Base-by-base conservation (phyloP, 257 asterid species). In the Prunella vulgaris region DNA sequence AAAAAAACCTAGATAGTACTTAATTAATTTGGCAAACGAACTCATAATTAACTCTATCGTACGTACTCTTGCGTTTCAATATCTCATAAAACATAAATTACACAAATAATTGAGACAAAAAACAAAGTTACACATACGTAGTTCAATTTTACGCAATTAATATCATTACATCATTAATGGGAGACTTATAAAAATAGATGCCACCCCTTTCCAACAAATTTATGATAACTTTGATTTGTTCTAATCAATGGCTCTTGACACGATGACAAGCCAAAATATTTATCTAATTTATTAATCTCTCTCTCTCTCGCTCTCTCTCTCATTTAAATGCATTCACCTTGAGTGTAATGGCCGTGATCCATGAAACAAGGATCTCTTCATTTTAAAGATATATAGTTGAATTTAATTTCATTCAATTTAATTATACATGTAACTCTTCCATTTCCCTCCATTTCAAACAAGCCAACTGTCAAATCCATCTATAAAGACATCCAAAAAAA, bases 301-400 rank as follows among this genome's bases (percentile, higher is more conserved):
- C 77, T 38, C 63, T n/a, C n/a, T n/a, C n/a, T n/a, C n/a, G n/a
- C n/a, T n/a, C 1, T 61, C 57, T 62, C 68, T 58, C 77, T 38
- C 63, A 25, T 25, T 25, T 18, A 30, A 75, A 66, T 69, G 22
- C 46, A 21, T 68, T 68, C 74, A 73, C 77, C 76, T 77, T 84
- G 88, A 79, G 87, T 90, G 84, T 40, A 80, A 79, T 77, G 72
- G 77, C 80, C 79, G 83, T 77, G 88, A 90, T 87, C 97, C 97
- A 76, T 73, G 80, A 88, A 86, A 86, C 92, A 85, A 87, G 96
- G 96, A 90, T 90, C 96, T 85, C 84, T 60, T 79, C 76, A 63
- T 70, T 73, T 69, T 77, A 7, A 62, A 77, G 78, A 74, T 22
- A 71, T 22, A 40, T 70, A 70, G 64, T 79, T 62, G 12, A 78